Base-by-base conservation (phyloP, 305 asterid genomes). In the Fraxinus floribunda region DNA sequence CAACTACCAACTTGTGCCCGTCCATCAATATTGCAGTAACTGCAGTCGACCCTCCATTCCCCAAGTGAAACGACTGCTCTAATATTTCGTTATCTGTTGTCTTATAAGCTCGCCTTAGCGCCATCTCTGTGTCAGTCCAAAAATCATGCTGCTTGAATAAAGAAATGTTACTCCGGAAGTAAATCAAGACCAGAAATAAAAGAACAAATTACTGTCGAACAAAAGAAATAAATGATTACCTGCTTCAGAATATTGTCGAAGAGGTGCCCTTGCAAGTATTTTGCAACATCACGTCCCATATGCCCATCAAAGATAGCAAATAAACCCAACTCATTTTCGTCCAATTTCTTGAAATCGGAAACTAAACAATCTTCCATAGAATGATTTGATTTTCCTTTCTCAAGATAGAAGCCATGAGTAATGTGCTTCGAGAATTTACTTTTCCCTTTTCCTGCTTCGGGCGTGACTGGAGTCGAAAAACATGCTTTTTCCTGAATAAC, bases 21-120 rank as follows among this genome's bases (percentile, higher is more conserved):
- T 95, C 90, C 16, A 95, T 91, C 80, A 95, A 74, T 79, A 95
- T 92, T 41, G 98, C 98, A 6, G 98, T 94, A 71, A 95, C 98
- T 3, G 98, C 98, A 64, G 98, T 95, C 55, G 98, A 95, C 5
- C 98, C 98, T 1, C 98, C 98, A 84, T 89, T 88, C 82, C 98
- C 98, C 87, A 95, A 77, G 30, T 84, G 83, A 70, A 87, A 16
- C 1, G 97, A 86, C 85, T 91, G 92, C 85, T 93, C 97, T 76
- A 95, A 75, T 81, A 95, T 95, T 7, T 87, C 90, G n/a, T 86
- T 86, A 82, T 95, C 98, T 13, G 98, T 95, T 20, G 80, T 52
- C 35, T 81, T 82, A 84, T 95, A 95, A 41, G 98, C 98, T n/a
- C 86, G 88, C 82, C 85, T 89, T 5, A 91, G 85, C 3, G 97